Base-by-base conservation (phyloP, 2,329 filamentous ascomycete species). In the Ceratocystis cacaofunesta region DNA sequence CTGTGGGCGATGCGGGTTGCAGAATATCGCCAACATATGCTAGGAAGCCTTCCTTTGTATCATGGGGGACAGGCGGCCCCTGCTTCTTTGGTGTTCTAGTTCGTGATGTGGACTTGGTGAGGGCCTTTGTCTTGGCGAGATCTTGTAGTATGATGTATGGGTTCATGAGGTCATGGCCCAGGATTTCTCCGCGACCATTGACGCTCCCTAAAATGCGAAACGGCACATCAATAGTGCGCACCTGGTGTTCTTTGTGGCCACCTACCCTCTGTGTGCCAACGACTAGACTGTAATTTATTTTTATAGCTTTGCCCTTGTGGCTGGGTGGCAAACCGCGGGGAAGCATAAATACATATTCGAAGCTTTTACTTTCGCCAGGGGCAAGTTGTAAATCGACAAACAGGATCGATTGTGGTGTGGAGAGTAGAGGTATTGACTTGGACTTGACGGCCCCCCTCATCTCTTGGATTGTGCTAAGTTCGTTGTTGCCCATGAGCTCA, bases 131-230 rank as follows among this genome's bases (percentile, higher is more conserved):
- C 64, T 82, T 81, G 2, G 94, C 92, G 73, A 89, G 84, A 71
- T 97, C 92, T 65, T 86, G 86, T 57, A 97, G 80, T 64, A 97
- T 80, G 36, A 97, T 89, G 72, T 97, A 96, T 0, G 94, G 94
- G 48, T 85, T 88, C 87, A 96, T 95, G 15, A 99, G 79, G 74
- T 99, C 92, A 74, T 99, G 92, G 1, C 91, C 90, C 15, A 96
- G 81, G 43, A 95, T 87, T 71, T 95, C 90, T 69, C 92, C 92
- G 70, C 90, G 83, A 68, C 84, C 85, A 76, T 95, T 95, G 46
- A 99, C 92, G 70, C 92, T 94, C 50, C 92, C 92, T 63, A 97
- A 84, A 2, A 99, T 89, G 52, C 94, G 85, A 72, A 99, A 96
- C 0, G 94, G 94, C 32, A 96, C 80, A 69, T 95, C 92, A 52